phyloP scores from a whole-genome alignment of 306 rosid genomes.

The Vicia villosa region DNA sequence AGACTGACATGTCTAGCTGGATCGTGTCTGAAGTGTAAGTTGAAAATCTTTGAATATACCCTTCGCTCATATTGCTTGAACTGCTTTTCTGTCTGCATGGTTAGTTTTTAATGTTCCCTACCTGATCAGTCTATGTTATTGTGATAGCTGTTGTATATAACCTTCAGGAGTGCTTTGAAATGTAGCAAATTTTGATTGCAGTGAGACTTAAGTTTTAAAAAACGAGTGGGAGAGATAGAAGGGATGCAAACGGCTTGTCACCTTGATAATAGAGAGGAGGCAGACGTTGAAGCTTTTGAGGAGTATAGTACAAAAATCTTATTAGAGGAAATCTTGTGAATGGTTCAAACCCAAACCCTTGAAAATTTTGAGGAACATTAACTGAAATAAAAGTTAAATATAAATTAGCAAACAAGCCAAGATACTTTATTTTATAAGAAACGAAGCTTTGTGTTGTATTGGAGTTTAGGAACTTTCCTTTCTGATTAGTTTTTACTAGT shows the following conservation, averaged over 20 bases:
- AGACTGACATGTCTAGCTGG: slow-evolving; percentile 94
- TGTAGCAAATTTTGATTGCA: background rate
- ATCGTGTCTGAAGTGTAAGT: slow-evolving; percentile 71
- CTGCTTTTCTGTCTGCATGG: slow-evolving; percentile 6
- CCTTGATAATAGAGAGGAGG: slow-evolving; percentile 1
- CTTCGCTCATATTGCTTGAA: background rate
- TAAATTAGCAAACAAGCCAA: slow-evolving; percentile 6
- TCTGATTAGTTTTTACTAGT: slow-evolving; percentile 14
- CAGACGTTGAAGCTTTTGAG: background rate
- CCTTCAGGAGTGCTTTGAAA: background rate
- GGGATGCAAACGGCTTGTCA: background rate
- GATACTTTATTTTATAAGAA: background rate
- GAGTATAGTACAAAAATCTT: background rate
- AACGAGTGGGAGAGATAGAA: too few species aligned
- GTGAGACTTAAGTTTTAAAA: background rate
- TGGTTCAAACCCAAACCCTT: background rate
- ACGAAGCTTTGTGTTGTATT: slow-evolving; percentile 1
- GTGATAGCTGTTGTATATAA: background rate
- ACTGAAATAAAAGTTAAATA: background rate
- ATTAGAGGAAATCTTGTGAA: background rate
- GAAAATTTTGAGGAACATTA: background rate
- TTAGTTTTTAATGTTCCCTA: background rate
- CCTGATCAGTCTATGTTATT: background rate
- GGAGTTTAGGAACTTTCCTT: background rate
- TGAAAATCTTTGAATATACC: slow-evolving; percentile 4